Base-by-base conservation (phyloP, 2,329 filamentous ascomycete genomes). In the Helotiales sp. region DNA sequence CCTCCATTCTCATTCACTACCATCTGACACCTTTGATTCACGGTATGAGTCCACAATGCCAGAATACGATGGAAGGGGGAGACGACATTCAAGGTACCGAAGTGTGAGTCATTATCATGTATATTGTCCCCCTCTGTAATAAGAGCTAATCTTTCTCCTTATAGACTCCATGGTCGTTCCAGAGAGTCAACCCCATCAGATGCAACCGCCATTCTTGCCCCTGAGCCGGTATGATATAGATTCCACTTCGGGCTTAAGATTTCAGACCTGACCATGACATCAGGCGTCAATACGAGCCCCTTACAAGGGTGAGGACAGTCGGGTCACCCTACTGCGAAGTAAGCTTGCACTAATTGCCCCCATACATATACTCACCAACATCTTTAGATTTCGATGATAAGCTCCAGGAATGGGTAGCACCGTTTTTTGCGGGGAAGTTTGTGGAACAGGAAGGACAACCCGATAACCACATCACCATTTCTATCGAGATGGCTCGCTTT, bases 381-480 rank as follows among this genome's bases (percentile, higher is more conserved):
- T 52, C 49, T 52, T 52, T 52, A 52, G 49, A 52, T 52, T 52
- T 52, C 26, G 26, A 52, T 52, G 49, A 52, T 52, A 52, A 52
- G 49, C 49, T 52, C 49, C 49, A 52, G 49, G 49, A 52, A 52
- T 52, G 26, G 49, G 24, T 52, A 52, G 49, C 49, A 52, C 49
- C 13, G 24, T 52, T 52, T 52, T 52, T 52, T 52, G 26, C 22
- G 49, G 49, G 49, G 22, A 52, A 52, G 22, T 52, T 52, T n/a
- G 26, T 52, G 13, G 49, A 52, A 52, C 24, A 52, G 49, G 49
- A 52, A 52, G 49, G 49, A 52, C 13, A 52, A 52, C 49, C 49
- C 3, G 26, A 52, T 52, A 52, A 52, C 49, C 24, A 30, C 13
- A 52, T 52, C 24, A 52, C 49, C 10, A 52, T 52, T 52, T 52